Percentiles rank a stretch among this genome's conserved stretches.
Evolutionary conservation across 805 yeast genomes (phyloP).

Genomic region (Pichia scutulata): DNA sequence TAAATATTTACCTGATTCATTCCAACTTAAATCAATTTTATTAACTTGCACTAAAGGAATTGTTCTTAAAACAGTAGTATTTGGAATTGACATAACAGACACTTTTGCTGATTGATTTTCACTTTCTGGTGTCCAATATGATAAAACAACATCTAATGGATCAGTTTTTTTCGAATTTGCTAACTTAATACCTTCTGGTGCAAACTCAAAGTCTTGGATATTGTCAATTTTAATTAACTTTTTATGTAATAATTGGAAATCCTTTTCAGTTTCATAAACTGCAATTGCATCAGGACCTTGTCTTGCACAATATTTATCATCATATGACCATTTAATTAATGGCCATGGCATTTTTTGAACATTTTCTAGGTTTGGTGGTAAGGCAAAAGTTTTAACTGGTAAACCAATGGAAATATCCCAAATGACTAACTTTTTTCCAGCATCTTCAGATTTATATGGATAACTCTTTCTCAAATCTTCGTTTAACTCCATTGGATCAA

Average conservation of each 20-base stretch:
- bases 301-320: constrained; percentile 91
- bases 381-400: constrained; percentile 83
- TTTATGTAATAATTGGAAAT: constrained; percentile 77
- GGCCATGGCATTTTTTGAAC: constrained; percentile 86
- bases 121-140: constrained; percentile 95
- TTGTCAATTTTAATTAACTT: constrained; percentile 79
- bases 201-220: constrained; percentile 86
- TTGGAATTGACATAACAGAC: constrained; percentile 78
- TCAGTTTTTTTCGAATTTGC: constrained; percentile 43
- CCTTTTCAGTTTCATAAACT: constrained; percentile 67
- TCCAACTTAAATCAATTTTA: constrained; percentile 91
- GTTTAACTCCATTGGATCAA: constrained; percentile 55
- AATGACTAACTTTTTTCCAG: constrained; percentile 87
- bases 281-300: constrained; percentile 89
- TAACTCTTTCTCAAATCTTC: constrained; percentile 52
- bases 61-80: constrained; percentile 77
- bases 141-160: constrained; percentile 57
- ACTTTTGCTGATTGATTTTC: constrained; percentile 93
- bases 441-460: constrained; percentile 82
- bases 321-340: constrained; percentile 88
- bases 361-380: constrained; percentile 64
- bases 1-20: constrained; percentile 70
- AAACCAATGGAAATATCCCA: constrained; percentile 87
- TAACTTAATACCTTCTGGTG: constrained; percentile 78
- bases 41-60: constrained; percentile 92